These are phyloP conservation scores for Smittium culicis DNA, from an alignment of 371 early-diverging fungal genomes.

Conservation along the genomic window DNA sequence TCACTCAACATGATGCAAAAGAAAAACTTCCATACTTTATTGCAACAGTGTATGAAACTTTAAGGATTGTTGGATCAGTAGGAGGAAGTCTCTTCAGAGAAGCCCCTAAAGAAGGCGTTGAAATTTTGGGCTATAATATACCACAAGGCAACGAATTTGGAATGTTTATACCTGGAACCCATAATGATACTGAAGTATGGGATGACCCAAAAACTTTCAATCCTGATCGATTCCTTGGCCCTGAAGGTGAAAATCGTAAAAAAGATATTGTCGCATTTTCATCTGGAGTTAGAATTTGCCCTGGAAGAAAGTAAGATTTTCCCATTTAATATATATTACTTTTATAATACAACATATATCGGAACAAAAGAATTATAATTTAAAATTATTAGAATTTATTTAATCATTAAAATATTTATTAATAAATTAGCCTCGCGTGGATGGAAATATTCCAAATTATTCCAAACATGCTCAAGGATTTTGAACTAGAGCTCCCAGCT, in stretches of 20 bases:
- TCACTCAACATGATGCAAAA: constrained; percentile 10
- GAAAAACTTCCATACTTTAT: constrained; percentile 23
- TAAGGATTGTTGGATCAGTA: constrained; percentile 21
- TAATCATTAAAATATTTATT: too few relatives aligned
- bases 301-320: constrained; percentile 18
- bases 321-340: constrained; percentile 15
- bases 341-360: background rate
- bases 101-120: constrained; percentile 17
- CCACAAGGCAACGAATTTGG: constrained; percentile 15
- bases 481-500: constrained; percentile 18
- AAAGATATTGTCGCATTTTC: constrained; percentile 18
- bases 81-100: constrained; percentile 18
- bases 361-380: too few relatives aligned
- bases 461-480: constrained; percentile 23
- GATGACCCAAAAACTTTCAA: constrained; percentile 14
- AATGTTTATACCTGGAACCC: constrained; percentile 18
- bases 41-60: constrained; percentile 28
- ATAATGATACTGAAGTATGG: constrained; percentile 18
- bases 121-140: constrained; percentile 15
- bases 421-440: constrained; percentile 16
- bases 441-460: constrained; percentile 26
- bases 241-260: constrained; percentile 15
- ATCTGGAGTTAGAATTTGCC: constrained; percentile 20
- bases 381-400: too few relatives aligned
- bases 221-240: constrained; percentile 23